Percentiles rank a stretch among this genome's conserved stretches.
phyloP scores from a whole-genome alignment of 2,329 filamentous ascomycete genomes.

The Aphanoascus verrucosus region DNA sequence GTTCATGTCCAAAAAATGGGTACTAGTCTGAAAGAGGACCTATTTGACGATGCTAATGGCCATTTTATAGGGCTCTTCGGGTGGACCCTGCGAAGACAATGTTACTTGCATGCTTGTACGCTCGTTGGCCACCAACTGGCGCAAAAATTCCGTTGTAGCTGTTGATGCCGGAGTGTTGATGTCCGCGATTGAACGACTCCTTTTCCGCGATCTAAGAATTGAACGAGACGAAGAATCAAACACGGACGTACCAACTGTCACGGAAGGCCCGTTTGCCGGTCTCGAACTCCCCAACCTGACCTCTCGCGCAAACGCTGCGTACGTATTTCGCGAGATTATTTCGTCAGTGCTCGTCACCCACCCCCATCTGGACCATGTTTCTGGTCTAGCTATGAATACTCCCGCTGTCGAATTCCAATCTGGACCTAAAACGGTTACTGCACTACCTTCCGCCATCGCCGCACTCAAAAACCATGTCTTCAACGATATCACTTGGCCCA shows the following conservation, averaged over 20 bases:
- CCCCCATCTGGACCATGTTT: conserved; percentile 90
- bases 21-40: too few relatives aligned
- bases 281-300: conserved; percentile 57
- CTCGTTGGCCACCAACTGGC: conserved; percentile 68
- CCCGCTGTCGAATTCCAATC: conserved; percentile 69
- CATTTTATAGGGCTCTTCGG: conserved; percentile 63
- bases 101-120: conserved; percentile 83
- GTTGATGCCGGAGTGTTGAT: conserved; percentile 90
- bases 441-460: conserved; percentile 75
- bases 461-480: conserved; percentile 92
- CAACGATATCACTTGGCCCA: conserved; percentile 97
- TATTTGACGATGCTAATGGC: conserved; percentile 18
- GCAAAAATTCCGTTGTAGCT: conserved; percentile 71
- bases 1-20: too few relatives aligned
- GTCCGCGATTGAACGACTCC: conserved; percentile 67
- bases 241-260: conserved; percentile 23
- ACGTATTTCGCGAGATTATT: conserved; percentile 68
- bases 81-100: conserved; percentile 81
- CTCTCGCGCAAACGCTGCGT: conserved; percentile 64
- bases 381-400: conserved; percentile 86
- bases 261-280: conserved; percentile 68
- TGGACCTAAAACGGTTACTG: conserved; percentile 72
- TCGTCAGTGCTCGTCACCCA: conserved; percentile 90
- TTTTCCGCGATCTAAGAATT: conserved; percentile 39
- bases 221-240: conserved; percentile 14